These are phyloP conservation scores for Croton setiger DNA, from an alignment of 441 rosid species.

Conservation along the genomic window DNA sequence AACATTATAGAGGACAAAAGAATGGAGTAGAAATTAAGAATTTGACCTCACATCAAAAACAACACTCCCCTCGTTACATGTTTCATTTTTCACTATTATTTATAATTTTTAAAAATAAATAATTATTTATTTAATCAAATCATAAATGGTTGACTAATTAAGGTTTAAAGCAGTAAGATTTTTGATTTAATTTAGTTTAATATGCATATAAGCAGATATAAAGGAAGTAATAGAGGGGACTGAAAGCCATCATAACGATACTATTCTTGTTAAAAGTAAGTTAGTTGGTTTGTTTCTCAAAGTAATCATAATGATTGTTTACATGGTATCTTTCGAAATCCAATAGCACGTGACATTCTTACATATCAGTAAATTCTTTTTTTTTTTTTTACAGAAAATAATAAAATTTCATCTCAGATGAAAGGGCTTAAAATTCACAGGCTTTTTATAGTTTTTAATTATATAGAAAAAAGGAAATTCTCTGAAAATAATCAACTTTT, in stretches of 20 bases:
- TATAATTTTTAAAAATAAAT: too few species aligned
- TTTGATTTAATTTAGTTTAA: too few species aligned
- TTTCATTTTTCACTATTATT: too few species aligned
- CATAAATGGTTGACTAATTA: too few species aligned
- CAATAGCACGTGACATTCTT: slow-evolving; percentile 29
- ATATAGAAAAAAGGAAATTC: too few species aligned
- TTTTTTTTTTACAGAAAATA: too few species aligned
- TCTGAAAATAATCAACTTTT: slow-evolving; percentile 20
- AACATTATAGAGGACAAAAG: neutral
- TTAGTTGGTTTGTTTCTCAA: neutral
- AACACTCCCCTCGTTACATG: too few species aligned
- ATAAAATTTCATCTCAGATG: too few species aligned
- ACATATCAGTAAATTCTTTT: too few species aligned
- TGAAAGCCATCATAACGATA: neutral
- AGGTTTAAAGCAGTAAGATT: too few species aligned
- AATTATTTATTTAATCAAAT: too few species aligned
- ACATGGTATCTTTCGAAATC: slow-evolving; percentile 17
- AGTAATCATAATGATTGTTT: slow-evolving; percentile 16
- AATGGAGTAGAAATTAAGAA: slow-evolving; percentile 17
- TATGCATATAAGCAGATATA: neutral
- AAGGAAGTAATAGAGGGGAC: neutral
- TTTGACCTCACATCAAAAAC: slow-evolving; percentile 11
- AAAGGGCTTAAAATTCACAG: slow-evolving; percentile 18
- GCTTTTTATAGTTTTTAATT: slow-evolving; percentile 15
- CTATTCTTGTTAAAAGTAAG: slow-evolving; percentile 12